These are phyloP conservation scores for Diplodia mutila DNA, from an alignment of 2,329 filamentous ascomycete species.

Conservation along the genomic window DNA sequence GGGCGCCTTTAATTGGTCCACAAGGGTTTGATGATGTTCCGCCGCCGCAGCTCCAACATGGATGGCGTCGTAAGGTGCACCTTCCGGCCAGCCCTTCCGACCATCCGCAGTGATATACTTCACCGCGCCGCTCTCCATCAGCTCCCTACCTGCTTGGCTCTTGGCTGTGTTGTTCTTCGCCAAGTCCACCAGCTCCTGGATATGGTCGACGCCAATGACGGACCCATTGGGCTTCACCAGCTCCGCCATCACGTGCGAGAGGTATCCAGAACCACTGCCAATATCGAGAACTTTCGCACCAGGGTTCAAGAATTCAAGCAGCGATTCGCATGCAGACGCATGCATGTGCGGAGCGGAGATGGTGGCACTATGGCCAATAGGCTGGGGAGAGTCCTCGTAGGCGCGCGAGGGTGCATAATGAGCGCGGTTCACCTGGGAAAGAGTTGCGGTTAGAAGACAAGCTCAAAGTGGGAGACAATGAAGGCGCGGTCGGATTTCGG, in stretches of 20 bases:
- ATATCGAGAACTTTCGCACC: conserved; percentile 55
- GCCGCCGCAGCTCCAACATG: conserved; percentile 89
- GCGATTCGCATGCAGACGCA: conserved; percentile 65
- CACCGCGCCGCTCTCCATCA: conserved; percentile 68
- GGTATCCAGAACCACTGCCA: conserved; percentile 64
- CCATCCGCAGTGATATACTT: conserved; percentile 75
- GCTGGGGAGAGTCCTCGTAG: conserved; percentile 74
- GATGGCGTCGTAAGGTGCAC: conserved; percentile 81
- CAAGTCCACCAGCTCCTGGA: conserved; percentile 50
- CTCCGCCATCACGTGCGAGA: conserved; percentile 86
- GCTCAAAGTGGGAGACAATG: background rate
- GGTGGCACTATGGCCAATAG: conserved; percentile 69
- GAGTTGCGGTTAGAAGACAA: background rate
- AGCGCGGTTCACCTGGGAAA: conserved; percentile 75
- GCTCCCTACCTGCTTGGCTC: conserved; percentile 49
- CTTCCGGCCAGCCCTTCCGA: conserved; percentile 50
- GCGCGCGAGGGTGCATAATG: conserved; percentile 75
- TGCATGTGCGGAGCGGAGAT: conserved; percentile 78
- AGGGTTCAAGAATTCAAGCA: conserved; percentile 61
- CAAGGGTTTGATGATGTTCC: conserved; percentile 70
- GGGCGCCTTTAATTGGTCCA: conserved; percentile 77
- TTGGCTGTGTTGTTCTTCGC: conserved; percentile 49
- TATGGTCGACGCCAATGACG: conserved; percentile 56
- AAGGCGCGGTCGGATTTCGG: background rate
- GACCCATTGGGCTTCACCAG: conserved; percentile 60